Conservation (phyloP, 2,329 filamentous ascomycete species). For the Cladosporium sp. region DNA sequence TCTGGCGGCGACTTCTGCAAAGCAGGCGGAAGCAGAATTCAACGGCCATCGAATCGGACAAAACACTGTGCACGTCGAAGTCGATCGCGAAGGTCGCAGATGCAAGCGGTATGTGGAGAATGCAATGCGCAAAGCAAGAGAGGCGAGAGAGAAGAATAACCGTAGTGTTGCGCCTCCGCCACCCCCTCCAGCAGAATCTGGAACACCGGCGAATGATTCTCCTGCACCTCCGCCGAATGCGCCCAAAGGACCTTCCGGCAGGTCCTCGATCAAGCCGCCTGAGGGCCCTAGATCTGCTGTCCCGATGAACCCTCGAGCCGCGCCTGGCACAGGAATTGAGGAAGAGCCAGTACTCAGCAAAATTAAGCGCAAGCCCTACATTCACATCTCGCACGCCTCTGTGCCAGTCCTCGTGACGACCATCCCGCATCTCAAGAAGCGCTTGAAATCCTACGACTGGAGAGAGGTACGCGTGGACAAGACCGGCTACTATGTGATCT, state of each 20-base stretch:
- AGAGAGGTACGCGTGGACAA: constrained; percentile 78
- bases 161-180: constrained; percentile 34
- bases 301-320: constrained; percentile 40
- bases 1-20: constrained; percentile 74
- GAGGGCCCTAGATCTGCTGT: constrained; percentile 36
- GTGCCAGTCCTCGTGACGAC: constrained; percentile 85
- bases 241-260: constrained; percentile 75
- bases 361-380: constrained; percentile 76
- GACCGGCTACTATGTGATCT: constrained; percentile 88
- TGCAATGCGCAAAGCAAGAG: constrained; percentile 64
- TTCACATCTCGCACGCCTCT: constrained; percentile 81
- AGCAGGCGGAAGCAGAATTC: constrained; percentile 70
- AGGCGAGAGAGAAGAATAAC: constrained; percentile 49
- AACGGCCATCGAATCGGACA: constrained; percentile 77
- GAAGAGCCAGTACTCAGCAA: constrained; percentile 62
- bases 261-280: constrained; percentile 33
- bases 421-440: constrained; percentile 82
- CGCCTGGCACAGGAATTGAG: constrained; percentile 53
- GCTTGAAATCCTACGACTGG: constrained; percentile 77
- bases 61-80: constrained; percentile 73
- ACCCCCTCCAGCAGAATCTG: constrained; percentile 23
- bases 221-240: constrained; percentile 74
- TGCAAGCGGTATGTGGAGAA: constrained; percentile 75
- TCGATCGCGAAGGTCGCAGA: constrained; percentile 81
- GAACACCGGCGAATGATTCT: constrained; percentile 37